phyloP scores from a whole-genome alignment of 2,329 filamentous ascomycete species.

The Talaromyces sp. region DNA sequence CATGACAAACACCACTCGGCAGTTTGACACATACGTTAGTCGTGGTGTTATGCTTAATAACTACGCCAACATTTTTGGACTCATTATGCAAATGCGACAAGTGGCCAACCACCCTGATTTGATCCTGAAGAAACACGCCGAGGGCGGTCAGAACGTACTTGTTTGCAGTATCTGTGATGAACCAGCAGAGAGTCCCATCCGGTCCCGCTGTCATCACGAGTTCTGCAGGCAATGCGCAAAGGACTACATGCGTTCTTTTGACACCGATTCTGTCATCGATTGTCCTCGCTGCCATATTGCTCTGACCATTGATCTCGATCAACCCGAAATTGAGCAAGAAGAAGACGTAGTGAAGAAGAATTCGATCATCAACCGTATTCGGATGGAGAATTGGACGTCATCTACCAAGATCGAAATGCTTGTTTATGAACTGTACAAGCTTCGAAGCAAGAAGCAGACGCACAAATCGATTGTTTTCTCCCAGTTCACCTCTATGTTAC shows the following conservation, averaged over 20 bases:
- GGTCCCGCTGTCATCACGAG: slow-evolving; percentile 87
- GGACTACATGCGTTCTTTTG: slow-evolving; percentile 73
- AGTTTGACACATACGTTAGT: slow-evolving; percentile 93
- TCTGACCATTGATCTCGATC: slow-evolving; percentile 85
- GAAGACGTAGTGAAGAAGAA: slow-evolving; percentile 83
- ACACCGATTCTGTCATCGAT: slow-evolving; percentile 51
- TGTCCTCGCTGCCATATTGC: slow-evolving; percentile 91
- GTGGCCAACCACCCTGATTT: slow-evolving; percentile 94
- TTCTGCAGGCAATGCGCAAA: slow-evolving; percentile 79
- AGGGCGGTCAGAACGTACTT: slow-evolving; percentile 82
- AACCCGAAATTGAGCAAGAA: slow-evolving; percentile 91
- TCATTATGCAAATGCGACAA: slow-evolving; percentile 99
- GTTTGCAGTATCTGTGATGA: slow-evolving; percentile 96
- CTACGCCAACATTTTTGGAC: slow-evolving; percentile 96
- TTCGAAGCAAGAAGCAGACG: slow-evolving; percentile 86
- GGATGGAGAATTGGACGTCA: slow-evolving; percentile 98
- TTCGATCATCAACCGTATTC: slow-evolving; percentile 96
- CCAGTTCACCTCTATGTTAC: slow-evolving; percentile 95
- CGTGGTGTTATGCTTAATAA: slow-evolving; percentile 94
- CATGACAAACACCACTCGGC: slow-evolving; percentile 83
- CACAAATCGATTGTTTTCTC: slow-evolving; percentile 98
- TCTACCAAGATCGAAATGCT: slow-evolving; percentile 97
- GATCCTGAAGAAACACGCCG: slow-evolving; percentile 78
- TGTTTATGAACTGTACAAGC: slow-evolving; percentile 86
- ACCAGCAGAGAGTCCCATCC: slow-evolving; percentile 88